Evolutionary conservation across 1,284 basidiomycete genomes (phyloP).

Genomic region (Veloboletus limbatus): DNA sequence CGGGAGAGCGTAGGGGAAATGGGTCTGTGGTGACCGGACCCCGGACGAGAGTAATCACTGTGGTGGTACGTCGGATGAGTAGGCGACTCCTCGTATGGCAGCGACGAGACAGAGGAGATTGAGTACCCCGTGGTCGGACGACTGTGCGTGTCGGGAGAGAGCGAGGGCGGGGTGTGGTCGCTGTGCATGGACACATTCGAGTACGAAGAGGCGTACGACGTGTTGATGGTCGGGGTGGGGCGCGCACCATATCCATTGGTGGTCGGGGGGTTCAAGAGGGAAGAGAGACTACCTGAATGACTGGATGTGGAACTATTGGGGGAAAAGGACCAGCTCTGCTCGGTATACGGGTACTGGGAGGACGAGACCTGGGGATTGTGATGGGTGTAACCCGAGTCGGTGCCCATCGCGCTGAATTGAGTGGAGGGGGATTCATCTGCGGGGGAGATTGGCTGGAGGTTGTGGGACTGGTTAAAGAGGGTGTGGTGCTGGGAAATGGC

Average conservation of each 20-base stretch:
- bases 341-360: conserved; percentile 56
- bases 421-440: conserved; percentile 62
- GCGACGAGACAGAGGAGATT: conserved; percentile 70
- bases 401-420: conserved; percentile 54
- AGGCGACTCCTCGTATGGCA: conserved; percentile 63
- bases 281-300: conserved; percentile 72
- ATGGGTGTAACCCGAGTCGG: conserved; percentile 37
- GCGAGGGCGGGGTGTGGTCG: conserved; percentile 65
- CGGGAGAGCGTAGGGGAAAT: conserved; percentile 58
- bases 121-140: conserved; percentile 81
- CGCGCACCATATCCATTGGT: conserved; percentile 55
- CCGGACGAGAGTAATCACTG: conserved; percentile 59
- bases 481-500: conserved; percentile 50
- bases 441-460: conserved; percentile 61
- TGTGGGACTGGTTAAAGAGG: conserved; percentile 58
- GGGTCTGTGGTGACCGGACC: conserved; percentile 66
- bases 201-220: conserved; percentile 65
- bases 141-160: conserved; percentile 68
- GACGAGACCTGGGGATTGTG: conserved; percentile 44
- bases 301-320: conserved; percentile 52
- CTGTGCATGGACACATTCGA: conserved; percentile 62
- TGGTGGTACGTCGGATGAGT: conserved; percentile 52
- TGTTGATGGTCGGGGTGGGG: conserved; percentile 65
- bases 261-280: conserved; percentile 65
- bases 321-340: conserved; percentile 62